Conservation (phyloP, 2,329 filamentous ascomycete species). For the Fusarium beomiforme region DNA sequence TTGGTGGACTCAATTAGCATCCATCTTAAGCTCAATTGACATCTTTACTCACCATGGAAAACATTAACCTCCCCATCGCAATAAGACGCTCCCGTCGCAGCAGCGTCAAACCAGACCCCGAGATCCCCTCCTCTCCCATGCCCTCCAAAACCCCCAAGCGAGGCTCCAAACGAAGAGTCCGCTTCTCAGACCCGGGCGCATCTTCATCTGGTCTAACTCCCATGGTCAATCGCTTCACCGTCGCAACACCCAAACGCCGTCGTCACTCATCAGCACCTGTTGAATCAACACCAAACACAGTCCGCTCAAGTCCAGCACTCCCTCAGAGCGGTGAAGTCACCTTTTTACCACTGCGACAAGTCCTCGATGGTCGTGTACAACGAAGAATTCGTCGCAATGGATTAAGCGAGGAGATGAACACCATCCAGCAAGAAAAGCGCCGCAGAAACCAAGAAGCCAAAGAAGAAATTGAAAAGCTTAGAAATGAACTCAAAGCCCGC, state of each 20-base stretch:
- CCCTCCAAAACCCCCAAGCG: slow-evolving; percentile 46
- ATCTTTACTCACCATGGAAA: slow-evolving; percentile 44
- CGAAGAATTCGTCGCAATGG: slow-evolving; percentile 65
- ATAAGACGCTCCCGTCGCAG: slow-evolving; percentile 63
- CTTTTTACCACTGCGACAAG: slow-evolving; percentile 60
- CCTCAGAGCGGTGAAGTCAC: slow-evolving; percentile 52
- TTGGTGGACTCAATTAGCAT: not conserved
- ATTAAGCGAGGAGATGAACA: slow-evolving; percentile 68
- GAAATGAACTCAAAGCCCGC: slow-evolving; percentile 57
- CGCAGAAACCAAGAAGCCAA: slow-evolving; percentile 51
- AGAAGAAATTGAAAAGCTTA: slow-evolving; percentile 61
- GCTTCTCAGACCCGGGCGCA: slow-evolving; percentile 68
- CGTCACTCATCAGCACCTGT: slow-evolving; percentile 59
- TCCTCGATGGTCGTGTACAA: slow-evolving; percentile 66
- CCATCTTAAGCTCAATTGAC: not conserved
- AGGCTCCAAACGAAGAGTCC: slow-evolving; percentile 58
- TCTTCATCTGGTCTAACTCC: slow-evolving; percentile 65
- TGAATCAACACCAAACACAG: slow-evolving; percentile 29
- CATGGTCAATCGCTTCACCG: slow-evolving; percentile 62
- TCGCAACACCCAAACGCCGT: slow-evolving; percentile 52
- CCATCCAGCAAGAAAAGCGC: slow-evolving; percentile 59
- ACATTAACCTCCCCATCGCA: slow-evolving; percentile 63
- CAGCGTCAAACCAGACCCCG: slow-evolving; percentile 45
- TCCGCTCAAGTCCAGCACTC: slow-evolving; percentile 18
- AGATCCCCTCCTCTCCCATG: slow-evolving; percentile 17